These are phyloP conservation scores for Nicotiana knightiana DNA, from an alignment of 257 asterid species.

Conservation along the genomic window DNA sequence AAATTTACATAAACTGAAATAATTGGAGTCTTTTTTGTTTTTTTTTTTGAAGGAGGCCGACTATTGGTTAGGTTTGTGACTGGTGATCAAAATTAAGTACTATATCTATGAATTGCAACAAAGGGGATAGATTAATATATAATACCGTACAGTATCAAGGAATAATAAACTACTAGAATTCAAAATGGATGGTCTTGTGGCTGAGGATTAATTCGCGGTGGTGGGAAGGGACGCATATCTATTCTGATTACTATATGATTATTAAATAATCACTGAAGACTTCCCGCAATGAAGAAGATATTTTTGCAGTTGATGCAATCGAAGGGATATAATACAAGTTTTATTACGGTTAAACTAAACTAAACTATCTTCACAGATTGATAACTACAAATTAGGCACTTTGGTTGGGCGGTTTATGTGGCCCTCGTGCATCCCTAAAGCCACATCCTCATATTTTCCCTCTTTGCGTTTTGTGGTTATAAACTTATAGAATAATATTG, in stretches of 20 bases:
- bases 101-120: not conserved
- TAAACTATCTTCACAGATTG: not conserved
- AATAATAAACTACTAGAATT: not conserved
- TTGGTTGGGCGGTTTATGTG: not conserved
- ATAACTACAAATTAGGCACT: not conserved
- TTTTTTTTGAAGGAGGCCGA: not conserved
- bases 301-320: not conserved
- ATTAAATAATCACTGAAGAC: not conserved
- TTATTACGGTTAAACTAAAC: not conserved
- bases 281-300: not conserved
- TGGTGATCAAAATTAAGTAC: not conserved
- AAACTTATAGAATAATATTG: no score
- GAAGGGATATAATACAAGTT: not conserved
- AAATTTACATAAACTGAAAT: no score
- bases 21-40: no score
- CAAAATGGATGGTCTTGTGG: constrained; percentile 27
- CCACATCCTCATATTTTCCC: not conserved
- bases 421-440: not conserved
- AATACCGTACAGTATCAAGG: not conserved
- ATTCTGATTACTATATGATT: not conserved
- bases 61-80: not conserved
- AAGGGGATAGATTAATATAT: not conserved
- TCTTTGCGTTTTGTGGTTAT: not conserved
- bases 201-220: constrained; percentile 26
- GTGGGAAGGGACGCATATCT: not conserved